phyloP scores from a whole-genome alignment of 495 filamentous ascomycete genomes.

The Daldinia decipiens region DNA sequence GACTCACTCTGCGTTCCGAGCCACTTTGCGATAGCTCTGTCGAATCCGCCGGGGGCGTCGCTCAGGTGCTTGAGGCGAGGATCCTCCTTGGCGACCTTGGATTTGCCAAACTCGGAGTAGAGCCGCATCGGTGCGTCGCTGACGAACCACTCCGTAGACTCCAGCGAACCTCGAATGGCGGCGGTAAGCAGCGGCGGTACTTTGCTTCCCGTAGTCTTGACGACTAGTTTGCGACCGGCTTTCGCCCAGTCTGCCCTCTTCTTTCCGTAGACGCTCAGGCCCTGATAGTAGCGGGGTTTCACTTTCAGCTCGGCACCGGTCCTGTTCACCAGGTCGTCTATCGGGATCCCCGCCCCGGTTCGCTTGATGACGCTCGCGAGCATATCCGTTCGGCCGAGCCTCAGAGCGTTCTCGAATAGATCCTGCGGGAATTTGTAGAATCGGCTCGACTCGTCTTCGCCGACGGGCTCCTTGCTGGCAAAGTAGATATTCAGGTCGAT shows the following conservation, averaged over 20 bases:
- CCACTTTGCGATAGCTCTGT: constrained; percentile 69
- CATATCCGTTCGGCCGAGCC: constrained; percentile 50
- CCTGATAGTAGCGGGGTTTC: constrained; percentile 75
- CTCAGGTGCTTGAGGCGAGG: constrained; percentile 64
- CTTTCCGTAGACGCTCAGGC: constrained; percentile 74
- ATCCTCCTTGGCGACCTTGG: constrained; percentile 63
- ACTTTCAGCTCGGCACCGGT: constrained; percentile 66
- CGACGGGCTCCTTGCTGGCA: constrained; percentile 33
- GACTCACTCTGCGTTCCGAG: constrained; percentile 62
- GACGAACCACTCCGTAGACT: constrained; percentile 74
- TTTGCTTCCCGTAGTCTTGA: constrained; percentile 34
- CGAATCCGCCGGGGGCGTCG: constrained; percentile 64
- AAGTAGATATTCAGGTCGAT: constrained; percentile 50
- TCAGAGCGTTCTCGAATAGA: constrained; percentile 48
- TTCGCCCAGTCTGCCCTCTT: constrained; percentile 72
- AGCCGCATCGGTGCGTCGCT: constrained; percentile 68
- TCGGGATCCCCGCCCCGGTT: constrained; percentile 70
- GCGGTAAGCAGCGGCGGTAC: constrained; percentile 68
- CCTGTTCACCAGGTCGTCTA: constrained; percentile 68
- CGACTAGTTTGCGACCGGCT: constrained; percentile 57
- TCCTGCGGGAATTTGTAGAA: constrained; percentile 51
- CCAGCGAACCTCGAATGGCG: constrained; percentile 65
- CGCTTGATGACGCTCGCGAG: constrained; percentile 55
- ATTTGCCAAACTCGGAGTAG: constrained; percentile 71
- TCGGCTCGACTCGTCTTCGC: constrained; percentile 37